Evolutionary conservation across 2,329 filamentous ascomycete genomes (phyloP).

Genomic region (Ophiognomonia clavigignenti-juglandacearum): DNA sequence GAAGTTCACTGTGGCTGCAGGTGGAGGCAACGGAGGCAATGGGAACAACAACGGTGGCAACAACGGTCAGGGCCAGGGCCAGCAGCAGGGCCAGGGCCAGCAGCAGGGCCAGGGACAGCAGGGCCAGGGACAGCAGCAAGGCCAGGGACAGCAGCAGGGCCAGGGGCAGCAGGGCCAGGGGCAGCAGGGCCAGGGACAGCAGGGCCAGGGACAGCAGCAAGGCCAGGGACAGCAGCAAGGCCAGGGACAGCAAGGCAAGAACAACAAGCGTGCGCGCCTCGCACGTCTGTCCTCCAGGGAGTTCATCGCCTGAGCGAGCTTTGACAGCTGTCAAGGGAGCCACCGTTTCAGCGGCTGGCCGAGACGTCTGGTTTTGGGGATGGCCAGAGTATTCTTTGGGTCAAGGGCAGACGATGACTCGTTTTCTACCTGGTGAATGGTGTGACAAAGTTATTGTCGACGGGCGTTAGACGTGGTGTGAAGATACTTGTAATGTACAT

Average conservation of each 20-base stretch:
- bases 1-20: slow-evolving; percentile 29
- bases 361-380: neutral
- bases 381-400: neutral
- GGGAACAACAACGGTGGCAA: slow-evolving; percentile 11
- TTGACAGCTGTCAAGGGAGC: too few species aligned
- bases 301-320: slow-evolving; percentile 6
- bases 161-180: too few species aligned
- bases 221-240: neutral
- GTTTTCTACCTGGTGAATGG: neutral
- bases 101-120: neutral
- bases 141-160: too few species aligned
- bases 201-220: neutral
- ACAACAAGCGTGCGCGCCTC: slow-evolving; percentile 6
- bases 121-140: neutral
- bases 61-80: slow-evolving; percentile 7
- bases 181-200: neutral
- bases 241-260: neutral
- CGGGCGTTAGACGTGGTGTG: slow-evolving; percentile 1
- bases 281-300: slow-evolving; percentile 6
- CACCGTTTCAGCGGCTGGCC: neutral
- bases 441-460: neutral
- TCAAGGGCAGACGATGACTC: neutral
- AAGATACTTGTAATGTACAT: slow-evolving; percentile 8
- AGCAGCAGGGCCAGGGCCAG: slow-evolving; percentile 14
- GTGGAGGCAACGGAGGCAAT: slow-evolving; percentile 4